These are phyloP conservation scores for Bidens hawaiensis DNA, from an alignment of 140 eudicot genomes.

Conservation along the genomic window DNA sequence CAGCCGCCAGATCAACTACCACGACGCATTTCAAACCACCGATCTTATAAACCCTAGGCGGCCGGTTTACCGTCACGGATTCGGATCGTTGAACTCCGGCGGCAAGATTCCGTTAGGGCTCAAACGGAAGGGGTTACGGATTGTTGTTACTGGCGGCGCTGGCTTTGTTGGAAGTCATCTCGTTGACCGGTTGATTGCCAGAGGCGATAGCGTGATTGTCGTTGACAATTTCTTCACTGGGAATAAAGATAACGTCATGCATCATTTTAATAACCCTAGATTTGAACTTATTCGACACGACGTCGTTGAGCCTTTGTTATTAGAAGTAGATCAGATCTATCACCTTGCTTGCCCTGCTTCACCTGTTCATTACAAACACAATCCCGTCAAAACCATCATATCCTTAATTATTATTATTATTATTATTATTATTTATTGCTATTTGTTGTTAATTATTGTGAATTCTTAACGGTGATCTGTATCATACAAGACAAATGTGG, in stretches of 20 bases:
- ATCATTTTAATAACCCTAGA: constrained; percentile 85
- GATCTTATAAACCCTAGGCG: constrained; percentile 15
- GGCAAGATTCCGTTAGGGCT: constrained; percentile 85
- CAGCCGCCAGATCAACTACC: background rate
- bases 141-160: constrained; percentile 94
- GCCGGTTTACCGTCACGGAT: constrained; percentile 26
- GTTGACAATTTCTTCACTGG: constrained; percentile 98
- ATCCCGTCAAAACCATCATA: constrained; percentile 95
- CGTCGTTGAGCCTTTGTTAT: constrained; percentile 83
- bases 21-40: constrained; percentile 8
- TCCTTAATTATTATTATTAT: constrained; percentile 41
- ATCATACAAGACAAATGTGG: constrained; percentile 71
- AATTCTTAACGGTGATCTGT: constrained; percentile 28
- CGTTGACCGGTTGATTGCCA: constrained; percentile 72
- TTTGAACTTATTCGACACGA: constrained; percentile 93
- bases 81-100: constrained; percentile 43
- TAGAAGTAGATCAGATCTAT: constrained; percentile 98
- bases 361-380: constrained; percentile 92
- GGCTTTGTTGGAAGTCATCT: constrained; percentile 95
- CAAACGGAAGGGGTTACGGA: constrained; percentile 60
- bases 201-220: constrained; percentile 94
- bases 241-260: constrained; percentile 84
- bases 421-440: background rate
- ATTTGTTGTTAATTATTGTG: background rate
- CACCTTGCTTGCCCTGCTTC: constrained; percentile 98